Base-by-base conservation (phyloP, 768 basidiomycete species). In the Lactarius hatsudake region DNA sequence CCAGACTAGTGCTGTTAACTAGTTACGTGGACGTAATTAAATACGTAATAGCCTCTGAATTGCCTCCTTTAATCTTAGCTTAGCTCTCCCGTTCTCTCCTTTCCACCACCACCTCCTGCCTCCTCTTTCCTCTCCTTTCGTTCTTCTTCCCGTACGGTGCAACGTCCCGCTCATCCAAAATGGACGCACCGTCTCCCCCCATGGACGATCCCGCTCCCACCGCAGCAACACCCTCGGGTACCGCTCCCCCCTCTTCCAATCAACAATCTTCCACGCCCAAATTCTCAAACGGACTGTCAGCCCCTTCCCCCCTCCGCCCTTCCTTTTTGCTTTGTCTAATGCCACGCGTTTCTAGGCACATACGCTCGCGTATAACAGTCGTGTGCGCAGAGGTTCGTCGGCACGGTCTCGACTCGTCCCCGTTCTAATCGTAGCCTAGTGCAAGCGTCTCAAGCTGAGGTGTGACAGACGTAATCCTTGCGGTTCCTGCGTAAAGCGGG, bases 361-460 rank as follows among this genome's bases (percentile, higher is more conserved):
- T 90, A 53, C 87, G 90, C 62, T 89, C 90, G 1, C 83, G 90
- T 59, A 86, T 91, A 69, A 91, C 90, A 54, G 89, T 91, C 40
- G 90, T 91, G 7, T 91, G 90, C 70, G 90, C 88, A 74, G 90
- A 92, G 86, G 90, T 90, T 40, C 38, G 82, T 71, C 60, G 18
- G 2, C 61, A 40, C 56, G 7, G 55, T 58, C 63, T 30, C 63
- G 20, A 26, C 34, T 48, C 4, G 30, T 15, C 43, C 28, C 60
- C 38, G 18, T 53, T 20, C 57, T 56, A 36, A 34, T n/a, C 63
- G 32, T 61, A 65, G 51, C 1, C 7, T 74, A 94, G 89, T 94
- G 92, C 80, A 94, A 94, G 76, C 90, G 92, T 5, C 82, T 94
- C 62, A 94, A 94, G 72, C 82, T 94, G 62, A 92, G 88, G 79